phyloP scores from a whole-genome alignment of 225 moss, liverwort and hornwort species.

The Rhytidiadelphus loreus region DNA sequence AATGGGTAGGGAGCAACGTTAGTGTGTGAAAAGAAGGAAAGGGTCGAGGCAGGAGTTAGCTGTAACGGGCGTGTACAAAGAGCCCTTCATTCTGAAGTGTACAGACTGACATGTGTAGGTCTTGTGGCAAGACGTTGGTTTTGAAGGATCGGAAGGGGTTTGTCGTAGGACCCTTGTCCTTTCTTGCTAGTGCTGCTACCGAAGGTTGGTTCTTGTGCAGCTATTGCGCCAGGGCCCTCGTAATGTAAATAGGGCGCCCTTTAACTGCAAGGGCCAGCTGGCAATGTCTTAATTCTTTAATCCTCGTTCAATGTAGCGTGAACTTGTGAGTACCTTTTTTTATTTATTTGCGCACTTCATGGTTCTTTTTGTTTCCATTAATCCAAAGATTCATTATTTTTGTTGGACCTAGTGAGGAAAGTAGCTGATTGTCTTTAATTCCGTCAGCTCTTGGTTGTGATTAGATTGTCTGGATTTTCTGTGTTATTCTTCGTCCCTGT shows the following conservation, averaged over 20 bases:
- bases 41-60: slow-evolving; percentile 80
- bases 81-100: slow-evolving; percentile 93
- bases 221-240: slow-evolving; percentile 62
- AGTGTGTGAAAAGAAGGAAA: slow-evolving; percentile 62
- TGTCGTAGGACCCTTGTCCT: slow-evolving; percentile 32
- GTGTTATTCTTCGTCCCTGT: too few species aligned
- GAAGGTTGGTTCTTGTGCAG: slow-evolving; percentile 50
- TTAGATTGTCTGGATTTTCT: too few species aligned
- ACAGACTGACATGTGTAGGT: slow-evolving; percentile 98
- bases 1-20: slow-evolving; percentile 43
- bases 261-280: slow-evolving; percentile 61
- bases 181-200: slow-evolving; percentile 39
- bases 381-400: neutral
- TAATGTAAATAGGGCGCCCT: slow-evolving; percentile 80
- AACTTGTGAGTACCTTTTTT: neutral
- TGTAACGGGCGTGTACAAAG: slow-evolving; percentile 94
- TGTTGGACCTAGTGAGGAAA: neutral
- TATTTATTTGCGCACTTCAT: neutral
- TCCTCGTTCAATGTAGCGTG: slow-evolving; percentile 19
- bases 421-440: too few species aligned
- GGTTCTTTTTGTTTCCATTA: neutral
- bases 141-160: slow-evolving; percentile 58
- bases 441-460: too few species aligned
- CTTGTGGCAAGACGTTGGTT: slow-evolving; percentile 71
- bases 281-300: slow-evolving; percentile 52